phyloP scores from a whole-genome alignment of 202 grass and related monocot species.

The Schoenoplectus tabernaemontani region DNA sequence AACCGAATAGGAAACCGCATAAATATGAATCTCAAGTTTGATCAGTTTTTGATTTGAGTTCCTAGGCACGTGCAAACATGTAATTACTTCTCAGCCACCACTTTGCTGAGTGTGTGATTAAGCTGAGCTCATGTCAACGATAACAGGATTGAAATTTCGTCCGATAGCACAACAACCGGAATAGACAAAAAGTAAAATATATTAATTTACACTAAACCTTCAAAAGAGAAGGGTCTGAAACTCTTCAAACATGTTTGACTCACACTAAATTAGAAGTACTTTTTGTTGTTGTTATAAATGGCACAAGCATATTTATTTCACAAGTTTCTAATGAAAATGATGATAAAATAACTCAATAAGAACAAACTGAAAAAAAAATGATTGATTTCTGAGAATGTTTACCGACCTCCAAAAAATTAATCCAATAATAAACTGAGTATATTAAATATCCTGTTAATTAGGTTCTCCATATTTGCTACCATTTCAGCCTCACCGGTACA shows the following conservation, averaged over 20 bases:
- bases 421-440: not conserved
- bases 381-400: not conserved
- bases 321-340: not conserved
- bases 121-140: too few species aligned
- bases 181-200: too few species aligned
- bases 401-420: not conserved
- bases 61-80: conserved; percentile 15
- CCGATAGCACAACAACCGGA: too few species aligned
- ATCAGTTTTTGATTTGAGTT: conserved; percentile 8
- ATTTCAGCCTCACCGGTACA: not conserved
- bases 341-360: not conserved
- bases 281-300: too few species aligned
- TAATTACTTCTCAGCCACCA: not conserved
- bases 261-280: not conserved
- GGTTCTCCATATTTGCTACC: not conserved
- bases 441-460: not conserved
- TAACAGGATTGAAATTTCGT: too few species aligned
- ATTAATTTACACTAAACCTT: too few species aligned
- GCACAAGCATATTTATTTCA: not conserved
- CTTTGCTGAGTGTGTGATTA: not conserved
- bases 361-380: not conserved
- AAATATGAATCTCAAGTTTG: not conserved
- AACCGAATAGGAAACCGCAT: conserved; percentile 18
- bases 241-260: too few species aligned
- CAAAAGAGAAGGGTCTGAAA: too few species aligned